Conservation (phyloP, 306 rosid genomes). For the Hippophae rhamnoides region DNA sequence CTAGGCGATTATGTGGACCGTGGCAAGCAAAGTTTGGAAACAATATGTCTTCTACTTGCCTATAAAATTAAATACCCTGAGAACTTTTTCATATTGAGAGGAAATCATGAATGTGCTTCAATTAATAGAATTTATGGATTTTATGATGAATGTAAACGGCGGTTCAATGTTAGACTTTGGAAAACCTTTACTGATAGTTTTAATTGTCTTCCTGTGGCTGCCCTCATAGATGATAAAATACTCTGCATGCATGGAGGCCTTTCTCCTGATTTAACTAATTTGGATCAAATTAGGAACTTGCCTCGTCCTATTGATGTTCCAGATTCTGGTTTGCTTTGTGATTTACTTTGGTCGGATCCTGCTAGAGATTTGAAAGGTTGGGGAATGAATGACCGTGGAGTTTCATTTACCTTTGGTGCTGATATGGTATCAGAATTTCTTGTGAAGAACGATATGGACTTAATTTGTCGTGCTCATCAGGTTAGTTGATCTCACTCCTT, state of each 20-base stretch:
- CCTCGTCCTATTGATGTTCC: slow-evolving; percentile 33
- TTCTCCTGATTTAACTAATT: slow-evolving; percentile 28
- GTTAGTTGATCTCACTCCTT: slow-evolving; percentile 7
- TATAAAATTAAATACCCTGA: slow-evolving; percentile 34
- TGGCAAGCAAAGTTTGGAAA: slow-evolving; percentile 36
- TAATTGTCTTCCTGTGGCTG: slow-evolving; percentile 38
- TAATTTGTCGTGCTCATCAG: slow-evolving; percentile 36
- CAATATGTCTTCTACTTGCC: slow-evolving; percentile 35
- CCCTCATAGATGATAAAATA: slow-evolving; percentile 33
- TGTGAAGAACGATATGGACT: slow-evolving; percentile 32
- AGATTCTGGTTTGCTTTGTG: slow-evolving; percentile 33
- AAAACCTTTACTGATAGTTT: slow-evolving; percentile 30
- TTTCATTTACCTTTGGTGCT: slow-evolving; percentile 31
- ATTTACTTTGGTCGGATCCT: slow-evolving; percentile 38
- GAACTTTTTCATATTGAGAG: slow-evolving; percentile 36
- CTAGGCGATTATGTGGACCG: slow-evolving; percentile 37
- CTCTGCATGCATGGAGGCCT: slow-evolving; percentile 40
- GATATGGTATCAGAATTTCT: slow-evolving; percentile 31
- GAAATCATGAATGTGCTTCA: slow-evolving; percentile 35
- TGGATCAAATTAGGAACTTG: slow-evolving; percentile 31
- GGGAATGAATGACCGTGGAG: slow-evolving; percentile 40
- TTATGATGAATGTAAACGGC: slow-evolving; percentile 37
- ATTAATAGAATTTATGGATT: slow-evolving; percentile 35
- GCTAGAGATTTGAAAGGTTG: slow-evolving; percentile 32
- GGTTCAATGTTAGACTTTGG: slow-evolving; percentile 36